Conservation (phyloP, 2,329 filamentous ascomycete genomes). For the Arthroderma sp. region DNA sequence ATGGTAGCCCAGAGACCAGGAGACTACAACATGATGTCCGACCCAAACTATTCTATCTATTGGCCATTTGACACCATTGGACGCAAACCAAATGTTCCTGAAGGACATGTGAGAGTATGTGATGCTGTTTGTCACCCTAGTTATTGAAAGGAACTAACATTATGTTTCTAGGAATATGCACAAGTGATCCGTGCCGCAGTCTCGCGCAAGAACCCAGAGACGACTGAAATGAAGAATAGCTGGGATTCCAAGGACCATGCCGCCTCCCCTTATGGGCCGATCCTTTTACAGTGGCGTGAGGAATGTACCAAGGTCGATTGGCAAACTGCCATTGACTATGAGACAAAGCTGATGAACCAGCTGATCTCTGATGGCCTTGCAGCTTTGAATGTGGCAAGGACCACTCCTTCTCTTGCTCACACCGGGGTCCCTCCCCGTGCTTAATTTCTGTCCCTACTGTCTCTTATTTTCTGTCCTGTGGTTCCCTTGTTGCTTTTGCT, state of each 20-base stretch:
- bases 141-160: neutral
- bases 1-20: constrained; percentile 14
- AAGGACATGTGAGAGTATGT: constrained; percentile 18
- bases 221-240: constrained; percentile 7
- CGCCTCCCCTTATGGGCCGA: constrained; percentile 10
- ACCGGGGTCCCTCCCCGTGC: neutral
- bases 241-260: constrained; percentile 8
- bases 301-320: constrained; percentile 8
- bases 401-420: neutral
- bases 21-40: constrained; percentile 10
- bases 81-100: constrained; percentile 14
- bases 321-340: constrained; percentile 10
- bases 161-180: constrained; percentile 9
- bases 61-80: constrained; percentile 30
- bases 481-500: neutral
- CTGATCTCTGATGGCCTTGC: constrained; percentile 10
- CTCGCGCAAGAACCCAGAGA: constrained; percentile 4
- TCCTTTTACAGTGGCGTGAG: constrained; percentile 10
- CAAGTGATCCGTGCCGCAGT: constrained; percentile 7
- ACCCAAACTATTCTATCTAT: constrained; percentile 18
- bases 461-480: neutral
- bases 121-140: neutral
- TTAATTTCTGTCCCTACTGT: neutral
- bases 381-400: neutral
- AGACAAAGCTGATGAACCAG: constrained; percentile 4